Conservation (phyloP, 495 filamentous ascomycete genomes). For the Daldinia vernicosa region DNA sequence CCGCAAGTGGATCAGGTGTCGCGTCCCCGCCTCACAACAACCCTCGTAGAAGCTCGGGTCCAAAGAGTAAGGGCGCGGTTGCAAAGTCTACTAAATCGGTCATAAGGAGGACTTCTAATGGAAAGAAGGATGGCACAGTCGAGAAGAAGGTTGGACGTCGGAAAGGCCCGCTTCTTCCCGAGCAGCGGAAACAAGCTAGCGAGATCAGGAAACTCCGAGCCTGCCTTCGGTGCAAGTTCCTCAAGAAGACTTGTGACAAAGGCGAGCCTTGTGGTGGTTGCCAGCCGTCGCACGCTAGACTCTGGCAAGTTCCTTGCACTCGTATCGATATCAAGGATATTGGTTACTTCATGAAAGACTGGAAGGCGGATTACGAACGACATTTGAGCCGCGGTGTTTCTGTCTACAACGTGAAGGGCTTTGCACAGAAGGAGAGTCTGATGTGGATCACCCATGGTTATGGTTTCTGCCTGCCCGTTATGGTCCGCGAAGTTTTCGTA, state of each 20-base stretch:
- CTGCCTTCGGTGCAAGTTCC: constrained; percentile 94
- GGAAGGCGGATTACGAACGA: constrained; percentile 93
- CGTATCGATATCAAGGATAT: constrained; percentile 98
- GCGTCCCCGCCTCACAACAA: constrained; percentile 65
- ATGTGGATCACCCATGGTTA: constrained; percentile 91
- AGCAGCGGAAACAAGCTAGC: constrained; percentile 91
- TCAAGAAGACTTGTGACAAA: constrained; percentile 98
- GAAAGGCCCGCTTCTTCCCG: constrained; percentile 86
- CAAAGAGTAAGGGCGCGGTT: constrained; percentile 80
- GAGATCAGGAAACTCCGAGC: constrained; percentile 93
- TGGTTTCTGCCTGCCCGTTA: constrained; percentile 85
- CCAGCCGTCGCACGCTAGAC: constrained; percentile 87
- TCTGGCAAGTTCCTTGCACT: constrained; percentile 96
- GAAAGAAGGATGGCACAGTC: constrained; percentile 73
- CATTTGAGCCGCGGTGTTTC: constrained; percentile 87
- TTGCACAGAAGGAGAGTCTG: constrained; percentile 78
- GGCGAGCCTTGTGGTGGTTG: constrained; percentile 93
- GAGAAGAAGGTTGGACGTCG: constrained; percentile 92
- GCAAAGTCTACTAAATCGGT: constrained; percentile 83
- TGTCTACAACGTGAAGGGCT: constrained; percentile 92
- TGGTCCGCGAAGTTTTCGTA: constrained; percentile 89
- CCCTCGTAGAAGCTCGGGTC: constrained; percentile 66
- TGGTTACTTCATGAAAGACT: constrained; percentile 97
- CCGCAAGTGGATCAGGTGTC: constrained; percentile 68
- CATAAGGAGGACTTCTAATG: constrained; percentile 75